Conservation (phyloP, 179 eudicot genomes). For the Beta macrorhiza region DNA sequence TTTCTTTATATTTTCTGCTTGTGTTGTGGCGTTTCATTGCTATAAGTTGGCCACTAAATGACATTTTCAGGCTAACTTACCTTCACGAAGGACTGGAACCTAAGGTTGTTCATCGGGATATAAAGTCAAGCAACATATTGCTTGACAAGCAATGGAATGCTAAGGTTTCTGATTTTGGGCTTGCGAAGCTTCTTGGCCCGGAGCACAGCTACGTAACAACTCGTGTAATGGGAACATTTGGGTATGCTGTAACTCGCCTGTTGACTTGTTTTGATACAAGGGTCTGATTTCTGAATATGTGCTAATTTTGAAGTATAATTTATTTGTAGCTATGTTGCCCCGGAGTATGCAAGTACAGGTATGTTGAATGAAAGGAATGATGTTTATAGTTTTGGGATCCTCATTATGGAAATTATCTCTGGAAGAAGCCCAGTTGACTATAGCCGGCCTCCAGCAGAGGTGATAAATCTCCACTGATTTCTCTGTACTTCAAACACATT, state of each 20-base stretch:
- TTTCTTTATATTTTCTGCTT: not conserved
- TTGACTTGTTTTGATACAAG: slow-evolving; percentile 3
- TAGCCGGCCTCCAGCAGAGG: slow-evolving; percentile 64
- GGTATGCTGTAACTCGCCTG: slow-evolving; percentile 31
- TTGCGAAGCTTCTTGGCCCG: slow-evolving; percentile 59
- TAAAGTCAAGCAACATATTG: slow-evolving; percentile 58
- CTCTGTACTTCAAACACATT: not conserved
- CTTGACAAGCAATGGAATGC: slow-evolving; percentile 51
- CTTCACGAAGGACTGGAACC: slow-evolving; percentile 66
- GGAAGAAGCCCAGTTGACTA: slow-evolving; percentile 65
- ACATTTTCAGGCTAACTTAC: slow-evolving; percentile 41
- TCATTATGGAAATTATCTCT: slow-evolving; percentile 59
- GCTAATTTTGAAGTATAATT: slow-evolving; percentile 9
- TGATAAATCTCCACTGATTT: slow-evolving; percentile 11
- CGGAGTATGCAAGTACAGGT: slow-evolving; percentile 66
- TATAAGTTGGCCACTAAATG: slow-evolving; percentile 6
- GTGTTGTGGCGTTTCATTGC: slow-evolving; percentile 13
- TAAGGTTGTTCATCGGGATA: slow-evolving; percentile 60
- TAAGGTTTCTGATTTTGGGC: slow-evolving; percentile 60
- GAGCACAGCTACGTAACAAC: slow-evolving; percentile 56
- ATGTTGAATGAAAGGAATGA: slow-evolving; percentile 69
- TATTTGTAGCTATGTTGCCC: slow-evolving; percentile 50
- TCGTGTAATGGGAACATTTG: slow-evolving; percentile 66
- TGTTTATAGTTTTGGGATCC: slow-evolving; percentile 59
- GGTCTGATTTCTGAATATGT: not conserved